These are phyloP conservation scores for Torrubiellomyces zombiae DNA, from an alignment of 2,329 filamentous ascomycete species.

Conservation along the genomic window DNA sequence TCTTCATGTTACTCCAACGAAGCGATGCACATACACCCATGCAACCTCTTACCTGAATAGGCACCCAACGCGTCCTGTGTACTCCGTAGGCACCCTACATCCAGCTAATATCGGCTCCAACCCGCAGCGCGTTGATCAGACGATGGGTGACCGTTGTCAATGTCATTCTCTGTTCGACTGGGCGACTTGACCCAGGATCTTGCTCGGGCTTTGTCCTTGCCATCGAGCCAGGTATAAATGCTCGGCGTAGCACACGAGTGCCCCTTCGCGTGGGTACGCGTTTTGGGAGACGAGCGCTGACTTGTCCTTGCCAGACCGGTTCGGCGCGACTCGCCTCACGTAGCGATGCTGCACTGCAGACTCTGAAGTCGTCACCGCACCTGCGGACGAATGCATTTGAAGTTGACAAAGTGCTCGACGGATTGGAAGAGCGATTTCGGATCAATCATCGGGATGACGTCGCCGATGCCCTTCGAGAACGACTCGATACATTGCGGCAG, in stretches of 20 bases:
- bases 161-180: slow-evolving; percentile 56
- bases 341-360: slow-evolving; percentile 32
- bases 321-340: slow-evolving; percentile 26
- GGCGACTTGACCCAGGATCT: slow-evolving; percentile 53
- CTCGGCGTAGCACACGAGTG: no score
- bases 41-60: no score
- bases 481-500: slow-evolving; percentile 41
- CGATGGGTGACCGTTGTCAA: slow-evolving; percentile 16
- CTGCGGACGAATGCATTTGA: slow-evolving; percentile 62
- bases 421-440: slow-evolving; percentile 73
- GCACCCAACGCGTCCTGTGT: no score
- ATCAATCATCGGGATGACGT: slow-evolving; percentile 65
- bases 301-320: no score
- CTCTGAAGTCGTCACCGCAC: slow-evolving; percentile 37
- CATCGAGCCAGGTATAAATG: slow-evolving; percentile 37
- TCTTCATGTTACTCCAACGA: no score
- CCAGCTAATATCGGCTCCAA: no score
- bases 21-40: no score
- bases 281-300: no score
- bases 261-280: no score
- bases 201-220: slow-evolving; percentile 44
- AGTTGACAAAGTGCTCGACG: slow-evolving; percentile 45
- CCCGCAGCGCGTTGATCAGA: no score
- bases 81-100: no score
- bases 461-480: slow-evolving; percentile 48